These are phyloP conservation scores for Russula lepida DNA, from an alignment of 768 basidiomycete genomes.

Conservation along the genomic window DNA sequence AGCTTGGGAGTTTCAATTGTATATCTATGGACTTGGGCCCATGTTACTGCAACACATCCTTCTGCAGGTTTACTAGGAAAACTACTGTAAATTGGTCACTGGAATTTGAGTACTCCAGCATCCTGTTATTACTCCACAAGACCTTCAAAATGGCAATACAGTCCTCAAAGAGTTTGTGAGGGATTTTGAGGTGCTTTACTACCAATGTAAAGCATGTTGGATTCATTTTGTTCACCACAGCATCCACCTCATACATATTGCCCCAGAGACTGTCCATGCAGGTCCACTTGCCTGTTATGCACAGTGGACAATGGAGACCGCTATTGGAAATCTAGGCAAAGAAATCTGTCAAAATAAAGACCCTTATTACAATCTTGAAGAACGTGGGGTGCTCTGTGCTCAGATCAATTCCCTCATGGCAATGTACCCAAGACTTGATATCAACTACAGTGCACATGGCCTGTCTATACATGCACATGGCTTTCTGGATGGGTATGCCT, in stretches of 20 bases:
- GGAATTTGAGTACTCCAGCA: background rate
- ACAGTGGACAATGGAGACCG: background rate
- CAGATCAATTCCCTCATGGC: background rate
- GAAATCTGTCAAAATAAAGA: background rate
- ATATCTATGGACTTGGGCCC: no score
- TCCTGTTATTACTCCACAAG: background rate
- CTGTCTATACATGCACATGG: background rate
- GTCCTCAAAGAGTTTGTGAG: background rate
- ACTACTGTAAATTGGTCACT: background rate
- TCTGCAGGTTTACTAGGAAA: background rate
- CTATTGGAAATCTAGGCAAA: background rate
- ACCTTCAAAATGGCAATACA: background rate
- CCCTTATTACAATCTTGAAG: background rate
- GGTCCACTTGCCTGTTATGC: background rate
- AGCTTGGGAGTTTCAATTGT: no score
- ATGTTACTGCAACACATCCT: background rate
- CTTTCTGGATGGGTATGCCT: background rate
- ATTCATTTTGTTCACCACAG: background rate
- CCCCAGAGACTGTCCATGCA: background rate
- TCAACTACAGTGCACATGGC: background rate
- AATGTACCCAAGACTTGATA: background rate
- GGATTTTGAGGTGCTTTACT: background rate
- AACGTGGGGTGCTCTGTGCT: background rate
- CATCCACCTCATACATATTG: background rate
- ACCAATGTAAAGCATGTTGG: background rate